phyloP scores from a whole-genome alignment of 1,284 basidiomycete species.

The Schizopora paradoxa region DNA sequence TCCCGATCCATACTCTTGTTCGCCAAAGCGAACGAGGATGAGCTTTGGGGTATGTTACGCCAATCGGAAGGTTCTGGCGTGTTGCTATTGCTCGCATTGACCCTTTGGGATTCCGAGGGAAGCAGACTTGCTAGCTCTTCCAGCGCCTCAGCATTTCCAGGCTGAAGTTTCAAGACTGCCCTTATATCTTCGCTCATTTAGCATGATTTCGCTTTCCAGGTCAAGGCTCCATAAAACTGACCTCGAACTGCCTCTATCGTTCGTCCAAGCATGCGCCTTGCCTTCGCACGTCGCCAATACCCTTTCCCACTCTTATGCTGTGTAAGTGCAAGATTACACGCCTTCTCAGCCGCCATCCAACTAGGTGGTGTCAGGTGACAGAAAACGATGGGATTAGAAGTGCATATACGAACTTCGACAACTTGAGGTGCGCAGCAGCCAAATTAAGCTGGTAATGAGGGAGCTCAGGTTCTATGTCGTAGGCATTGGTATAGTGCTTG shows the following conservation, averaged over 20 bases:
- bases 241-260: slow-evolving; percentile 60
- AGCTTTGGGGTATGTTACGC: background rate
- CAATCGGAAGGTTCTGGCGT: too few relatives aligned
- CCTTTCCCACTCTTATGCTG: slow-evolving; percentile 65
- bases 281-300: slow-evolving; percentile 58
- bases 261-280: slow-evolving; percentile 51
- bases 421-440: slow-evolving; percentile 62
- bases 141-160: slow-evolving; percentile 51
- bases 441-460: slow-evolving; percentile 69
- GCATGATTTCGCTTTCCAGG: background rate
- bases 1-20: background rate
- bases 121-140: slow-evolving; percentile 44
- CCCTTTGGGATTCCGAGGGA: slow-evolving; percentile 24
- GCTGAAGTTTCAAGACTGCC: slow-evolving; percentile 51
- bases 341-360: slow-evolving; percentile 63
- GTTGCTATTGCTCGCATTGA: background rate
- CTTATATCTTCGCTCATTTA: slow-evolving; percentile 43
- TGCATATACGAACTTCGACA: slow-evolving; percentile 45
- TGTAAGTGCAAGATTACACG: slow-evolving; percentile 53
- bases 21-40: background rate
- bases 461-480: slow-evolving; percentile 59
- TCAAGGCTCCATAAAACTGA: slow-evolving; percentile 21
- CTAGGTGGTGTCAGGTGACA: slow-evolving; percentile 28
- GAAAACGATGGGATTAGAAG: slow-evolving; percentile 3
- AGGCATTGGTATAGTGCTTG: slow-evolving; percentile 49